A percentile compares a stretch with the other conserved stretches of the same genome.
These are phyloP conservation scores for Digitaria exilis DNA, from an alignment of 202 grass and related monocot species.

Conservation along the genomic window DNA sequence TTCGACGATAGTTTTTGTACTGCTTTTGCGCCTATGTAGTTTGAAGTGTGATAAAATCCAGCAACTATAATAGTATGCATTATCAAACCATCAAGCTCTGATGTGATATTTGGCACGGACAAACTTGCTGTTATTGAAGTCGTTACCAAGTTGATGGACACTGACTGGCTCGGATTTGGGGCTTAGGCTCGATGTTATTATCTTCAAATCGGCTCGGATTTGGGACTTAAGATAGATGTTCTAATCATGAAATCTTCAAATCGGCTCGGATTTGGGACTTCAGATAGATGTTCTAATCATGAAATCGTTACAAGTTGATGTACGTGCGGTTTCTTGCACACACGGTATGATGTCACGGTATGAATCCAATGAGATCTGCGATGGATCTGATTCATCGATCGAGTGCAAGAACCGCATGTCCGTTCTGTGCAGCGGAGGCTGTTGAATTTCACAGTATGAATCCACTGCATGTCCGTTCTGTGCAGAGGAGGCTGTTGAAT, in stretches of 20 bases:
- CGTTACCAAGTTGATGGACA: neutral
- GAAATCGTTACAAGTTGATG: too few relatives aligned
- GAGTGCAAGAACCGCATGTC: too few relatives aligned
- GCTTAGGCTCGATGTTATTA: neutral
- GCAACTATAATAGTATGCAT: neutral
- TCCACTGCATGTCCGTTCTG: neutral
- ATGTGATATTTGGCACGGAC: neutral
- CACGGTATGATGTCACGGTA: too few relatives aligned
- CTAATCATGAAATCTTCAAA: too few relatives aligned
- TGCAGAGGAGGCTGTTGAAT: neutral
- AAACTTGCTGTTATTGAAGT: neutral
- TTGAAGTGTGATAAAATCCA: neutral
- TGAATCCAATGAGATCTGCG: too few relatives aligned
- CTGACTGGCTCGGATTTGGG: neutral
- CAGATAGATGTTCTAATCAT: too few relatives aligned
- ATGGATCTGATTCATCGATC: too few relatives aligned
- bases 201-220: too few relatives aligned
- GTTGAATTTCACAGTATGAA: neutral
- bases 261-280: too few relatives aligned
- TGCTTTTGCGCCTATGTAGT: constrained; percentile 22
- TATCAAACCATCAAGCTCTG: neutral
- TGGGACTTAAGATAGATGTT: too few relatives aligned
- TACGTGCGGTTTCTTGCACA: too few relatives aligned
- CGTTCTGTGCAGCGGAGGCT: neutral
- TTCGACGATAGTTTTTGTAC: constrained; percentile 7